These are phyloP conservation scores for Prunella vulgaris DNA, from an alignment of 257 asterid species.

Conservation along the genomic window DNA sequence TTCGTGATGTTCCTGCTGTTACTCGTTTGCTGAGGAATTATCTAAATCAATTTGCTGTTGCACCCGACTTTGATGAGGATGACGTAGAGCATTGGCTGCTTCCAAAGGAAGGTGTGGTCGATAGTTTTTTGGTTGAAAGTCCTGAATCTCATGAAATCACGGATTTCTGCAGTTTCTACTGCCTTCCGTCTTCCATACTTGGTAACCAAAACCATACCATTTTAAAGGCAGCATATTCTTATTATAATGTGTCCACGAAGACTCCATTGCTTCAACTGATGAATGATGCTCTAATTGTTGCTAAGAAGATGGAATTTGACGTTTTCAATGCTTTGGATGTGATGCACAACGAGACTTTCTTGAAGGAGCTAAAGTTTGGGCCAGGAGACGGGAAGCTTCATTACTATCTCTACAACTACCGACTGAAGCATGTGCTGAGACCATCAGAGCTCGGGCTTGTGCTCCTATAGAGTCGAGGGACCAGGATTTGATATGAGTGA, in stretches of 20 bases:
- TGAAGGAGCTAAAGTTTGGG: constrained; percentile 84
- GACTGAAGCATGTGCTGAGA: constrained; percentile 47
- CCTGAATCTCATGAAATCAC: constrained; percentile 68
- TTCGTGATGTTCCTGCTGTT: constrained; percentile 68
- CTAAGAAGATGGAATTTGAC: constrained; percentile 69
- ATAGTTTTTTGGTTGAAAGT: constrained; percentile 71
- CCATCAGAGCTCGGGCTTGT: constrained; percentile 73
- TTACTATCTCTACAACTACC: constrained; percentile 71
- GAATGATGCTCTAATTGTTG: constrained; percentile 71
- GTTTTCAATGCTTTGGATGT: constrained; percentile 81
- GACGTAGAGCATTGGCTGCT: constrained; percentile 84
- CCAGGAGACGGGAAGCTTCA: constrained; percentile 82
- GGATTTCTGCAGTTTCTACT: constrained; percentile 75
- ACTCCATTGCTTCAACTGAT: constrained; percentile 74
- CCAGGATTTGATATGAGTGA: background rate
- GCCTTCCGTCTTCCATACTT: constrained; percentile 75
- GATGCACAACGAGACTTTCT: constrained; percentile 66
- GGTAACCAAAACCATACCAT: constrained; percentile 55
- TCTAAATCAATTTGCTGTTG: constrained; percentile 52
- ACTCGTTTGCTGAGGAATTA: constrained; percentile 67
- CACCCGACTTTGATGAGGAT: constrained; percentile 61
- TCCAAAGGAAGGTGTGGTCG: constrained; percentile 62
- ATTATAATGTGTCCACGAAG: constrained; percentile 58
- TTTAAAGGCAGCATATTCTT: constrained; percentile 69
- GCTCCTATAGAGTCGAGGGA: constrained; percentile 40